Conservation (phyloP, 2,329 filamentous ascomycete species). For the Beauveria pseudobassiana region DNA sequence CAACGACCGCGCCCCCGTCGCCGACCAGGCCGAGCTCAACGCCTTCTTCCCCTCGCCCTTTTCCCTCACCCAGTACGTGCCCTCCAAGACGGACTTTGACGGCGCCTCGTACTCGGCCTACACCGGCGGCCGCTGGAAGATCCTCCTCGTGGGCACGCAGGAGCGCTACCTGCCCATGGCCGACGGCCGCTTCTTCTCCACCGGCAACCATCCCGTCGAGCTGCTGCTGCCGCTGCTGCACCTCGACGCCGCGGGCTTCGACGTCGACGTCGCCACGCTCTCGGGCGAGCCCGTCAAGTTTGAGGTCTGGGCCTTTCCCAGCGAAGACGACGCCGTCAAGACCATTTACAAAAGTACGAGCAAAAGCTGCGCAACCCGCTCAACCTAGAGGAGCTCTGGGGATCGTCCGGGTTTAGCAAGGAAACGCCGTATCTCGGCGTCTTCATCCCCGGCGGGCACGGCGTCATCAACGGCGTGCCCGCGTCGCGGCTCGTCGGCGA, state of each 20-base stretch:
- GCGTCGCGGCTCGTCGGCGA: constrained; percentile 14
- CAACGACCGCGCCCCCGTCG: constrained; percentile 13
- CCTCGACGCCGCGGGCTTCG: constrained; percentile 17
- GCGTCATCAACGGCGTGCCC: constrained; percentile 15
- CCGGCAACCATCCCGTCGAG: constrained; percentile 18
- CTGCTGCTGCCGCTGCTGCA: constrained; percentile 17
- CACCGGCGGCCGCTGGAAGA: constrained; percentile 16
- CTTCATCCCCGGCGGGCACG: constrained; percentile 17
- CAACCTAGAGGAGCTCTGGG: constrained; percentile 14
- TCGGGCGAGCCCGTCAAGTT: constrained; percentile 18
- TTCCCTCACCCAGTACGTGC: constrained; percentile 16
- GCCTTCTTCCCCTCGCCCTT: constrained; percentile 17
- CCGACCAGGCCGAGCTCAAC: constrained; percentile 18
- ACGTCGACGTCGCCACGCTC: constrained; percentile 16
- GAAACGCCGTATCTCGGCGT: constrained; percentile 14
- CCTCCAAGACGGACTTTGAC: constrained; percentile 16
- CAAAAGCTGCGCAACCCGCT: constrained; percentile 15
- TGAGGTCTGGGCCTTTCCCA: constrained; percentile 19
- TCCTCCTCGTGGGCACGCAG: constrained; percentile 16
- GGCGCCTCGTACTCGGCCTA: constrained; percentile 15
- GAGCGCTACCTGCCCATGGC: constrained; percentile 18
- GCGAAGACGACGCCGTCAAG: constrained; percentile 18
- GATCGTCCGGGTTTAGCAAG: constrained; percentile 9
- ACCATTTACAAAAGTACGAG: constrained; percentile 19
- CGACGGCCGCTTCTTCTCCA: constrained; percentile 17